Percentiles rank a stretch among this genome's conserved stretches.
Conservation (phyloP, 176 grass and related monocot genomes). For the Rhynchospora pubera region DNA sequence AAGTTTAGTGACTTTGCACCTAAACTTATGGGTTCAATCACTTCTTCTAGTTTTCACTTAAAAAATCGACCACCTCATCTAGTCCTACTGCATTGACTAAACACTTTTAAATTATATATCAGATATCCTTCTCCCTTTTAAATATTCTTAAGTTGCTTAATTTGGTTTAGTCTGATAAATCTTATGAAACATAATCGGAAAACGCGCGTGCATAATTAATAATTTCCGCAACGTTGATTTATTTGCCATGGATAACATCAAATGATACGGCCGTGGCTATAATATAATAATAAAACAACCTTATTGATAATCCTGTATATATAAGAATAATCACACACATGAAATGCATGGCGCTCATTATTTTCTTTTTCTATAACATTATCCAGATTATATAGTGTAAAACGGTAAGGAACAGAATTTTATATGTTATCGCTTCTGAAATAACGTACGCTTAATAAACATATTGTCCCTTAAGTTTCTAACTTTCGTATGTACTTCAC, state of each 20-base stretch:
- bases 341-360: not conserved
- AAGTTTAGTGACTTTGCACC: not conserved
- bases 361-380: not conserved
- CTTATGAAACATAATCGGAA: not conserved
- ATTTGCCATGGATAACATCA: not conserved
- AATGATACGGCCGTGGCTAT: not conserved
- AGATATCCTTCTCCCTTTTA: no score
- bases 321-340: not conserved
- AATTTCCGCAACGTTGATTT: not conserved
- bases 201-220: not conserved
- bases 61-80: no score
- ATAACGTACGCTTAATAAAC: no score
- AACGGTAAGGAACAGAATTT: not conserved
- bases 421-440: not conserved
- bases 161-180: not conserved
- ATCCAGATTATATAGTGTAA: not conserved
- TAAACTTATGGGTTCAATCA: conserved; percentile 10
- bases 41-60: no score
- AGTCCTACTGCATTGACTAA: not conserved
- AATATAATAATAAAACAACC: not conserved
- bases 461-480: not conserved
- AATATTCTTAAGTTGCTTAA: no score
- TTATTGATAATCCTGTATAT: not conserved
- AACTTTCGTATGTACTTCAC: not conserved
- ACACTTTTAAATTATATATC: not conserved